These are phyloP conservation scores for Sporothrix dimorphospora DNA, from an alignment of 2,329 filamentous ascomycete genomes.

Conservation along the genomic window DNA sequence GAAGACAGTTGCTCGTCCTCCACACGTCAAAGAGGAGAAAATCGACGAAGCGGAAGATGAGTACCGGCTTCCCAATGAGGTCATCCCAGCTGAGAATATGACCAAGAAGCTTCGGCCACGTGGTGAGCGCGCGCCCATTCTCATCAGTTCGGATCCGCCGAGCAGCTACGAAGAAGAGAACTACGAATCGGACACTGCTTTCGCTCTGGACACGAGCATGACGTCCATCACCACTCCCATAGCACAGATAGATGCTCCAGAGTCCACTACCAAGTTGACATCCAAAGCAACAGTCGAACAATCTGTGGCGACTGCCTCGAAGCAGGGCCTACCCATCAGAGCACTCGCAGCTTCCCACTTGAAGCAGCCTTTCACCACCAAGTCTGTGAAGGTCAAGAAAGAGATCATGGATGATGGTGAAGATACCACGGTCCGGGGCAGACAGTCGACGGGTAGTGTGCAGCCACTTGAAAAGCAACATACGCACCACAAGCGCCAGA, in stretches of 20 bases:
- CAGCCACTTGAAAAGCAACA: background rate
- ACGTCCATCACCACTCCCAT: slow-evolving; percentile 16
- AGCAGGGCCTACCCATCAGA: background rate
- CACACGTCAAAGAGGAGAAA: background rate
- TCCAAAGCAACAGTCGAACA: background rate
- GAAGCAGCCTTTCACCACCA: background rate
- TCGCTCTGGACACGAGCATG: background rate
- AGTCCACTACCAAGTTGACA: background rate
- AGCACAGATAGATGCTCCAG: background rate
- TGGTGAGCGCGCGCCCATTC: slow-evolving; percentile 22
- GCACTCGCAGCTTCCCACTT: background rate
- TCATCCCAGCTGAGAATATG: background rate
- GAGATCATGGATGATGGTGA: background rate
- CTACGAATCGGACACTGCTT: background rate
- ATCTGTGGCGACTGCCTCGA: background rate
- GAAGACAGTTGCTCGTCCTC: background rate
- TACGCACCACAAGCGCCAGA: background rate
- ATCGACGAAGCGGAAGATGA: background rate
- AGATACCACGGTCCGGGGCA: background rate
- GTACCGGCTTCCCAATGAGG: background rate
- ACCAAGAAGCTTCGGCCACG: slow-evolving; percentile 27
- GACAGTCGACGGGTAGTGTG: background rate
- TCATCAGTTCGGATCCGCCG: slow-evolving; percentile 29
- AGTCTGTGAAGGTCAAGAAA: background rate
- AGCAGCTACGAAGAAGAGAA: slow-evolving; percentile 11